Conservation (phyloP, 768 basidiomycete species). For the Stropharia rugosoannulata region DNA sequence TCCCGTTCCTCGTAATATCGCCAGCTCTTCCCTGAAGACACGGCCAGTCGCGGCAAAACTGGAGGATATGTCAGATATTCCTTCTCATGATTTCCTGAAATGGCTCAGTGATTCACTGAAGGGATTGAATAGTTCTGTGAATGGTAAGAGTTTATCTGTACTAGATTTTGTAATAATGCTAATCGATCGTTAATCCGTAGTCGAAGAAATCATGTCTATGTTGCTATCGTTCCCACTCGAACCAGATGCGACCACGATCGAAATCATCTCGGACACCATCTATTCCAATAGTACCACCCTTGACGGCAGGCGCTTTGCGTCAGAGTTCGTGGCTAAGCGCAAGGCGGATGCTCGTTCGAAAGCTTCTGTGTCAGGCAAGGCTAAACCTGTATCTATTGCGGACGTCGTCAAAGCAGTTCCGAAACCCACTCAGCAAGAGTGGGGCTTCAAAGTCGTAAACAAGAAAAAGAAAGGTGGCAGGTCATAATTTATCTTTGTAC, state of each 20-base stretch:
- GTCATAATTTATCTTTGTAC: conserved; percentile 3
- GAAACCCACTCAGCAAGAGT: conserved; percentile 71
- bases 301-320: conserved; percentile 92
- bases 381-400: conserved; percentile 71
- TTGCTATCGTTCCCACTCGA: conserved; percentile 92
- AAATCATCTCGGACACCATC: conserved; percentile 94
- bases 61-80: conserved; percentile 65
- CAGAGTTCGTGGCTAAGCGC: conserved; percentile 85
- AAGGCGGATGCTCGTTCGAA: conserved; percentile 77
- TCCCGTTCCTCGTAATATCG: conserved; percentile 31
- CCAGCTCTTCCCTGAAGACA: conserved; percentile 28
- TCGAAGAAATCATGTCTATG: conserved; percentile 97
- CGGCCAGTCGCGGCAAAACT: conserved; percentile 34
- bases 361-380: conserved; percentile 30
- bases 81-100: conserved; percentile 88
- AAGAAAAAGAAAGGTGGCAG: conserved; percentile 68
- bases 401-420: conserved; percentile 91
- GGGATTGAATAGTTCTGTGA: conserved; percentile 69
- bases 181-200: conserved; percentile 36
- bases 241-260: conserved; percentile 75
- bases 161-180: neutral
- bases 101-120: conserved; percentile 89
- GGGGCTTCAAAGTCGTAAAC: conserved; percentile 94
- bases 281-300: conserved; percentile 94
- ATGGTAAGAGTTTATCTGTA: conserved; percentile 45